Percentiles rank a stretch among this genome's conserved stretches.
These are phyloP conservation scores for Musa acuminata DNA, from an alignment of 176 grass and related monocot species.

Conservation along the genomic window DNA sequence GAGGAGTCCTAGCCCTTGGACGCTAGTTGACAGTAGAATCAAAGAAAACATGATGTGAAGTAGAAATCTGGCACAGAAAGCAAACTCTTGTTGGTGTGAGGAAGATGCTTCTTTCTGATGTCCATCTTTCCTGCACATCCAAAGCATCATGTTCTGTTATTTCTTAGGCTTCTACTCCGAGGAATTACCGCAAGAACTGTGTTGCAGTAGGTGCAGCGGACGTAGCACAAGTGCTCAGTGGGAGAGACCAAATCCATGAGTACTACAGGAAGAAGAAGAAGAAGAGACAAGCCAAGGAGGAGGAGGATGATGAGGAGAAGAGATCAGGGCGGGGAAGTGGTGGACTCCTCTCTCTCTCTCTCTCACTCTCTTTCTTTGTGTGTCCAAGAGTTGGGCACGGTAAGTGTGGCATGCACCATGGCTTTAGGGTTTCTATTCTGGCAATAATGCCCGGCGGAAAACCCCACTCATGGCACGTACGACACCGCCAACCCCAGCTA, in stretches of 20 bases:
- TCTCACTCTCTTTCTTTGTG: background rate
- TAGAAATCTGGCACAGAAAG: no score
- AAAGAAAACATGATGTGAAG: no score
- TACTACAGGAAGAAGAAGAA: background rate
- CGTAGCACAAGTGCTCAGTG: slow-evolving; percentile 66
- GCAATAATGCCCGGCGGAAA: slow-evolving; percentile 55
- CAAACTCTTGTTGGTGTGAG: no score
- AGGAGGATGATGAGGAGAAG: slow-evolving; percentile 8
- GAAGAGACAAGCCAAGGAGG: background rate
- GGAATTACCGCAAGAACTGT: slow-evolving; percentile 73
- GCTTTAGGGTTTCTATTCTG: slow-evolving; percentile 71
- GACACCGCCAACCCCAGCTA: slow-evolving; percentile 26
- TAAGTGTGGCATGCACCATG: slow-evolving; percentile 13
- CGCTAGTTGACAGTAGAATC: no score
- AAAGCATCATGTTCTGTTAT: background rate
- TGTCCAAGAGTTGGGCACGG: no score
- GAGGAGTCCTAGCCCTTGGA: no score
- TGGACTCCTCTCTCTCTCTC: background rate
- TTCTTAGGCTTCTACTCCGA: slow-evolving; percentile 31
- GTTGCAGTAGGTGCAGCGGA: slow-evolving; percentile 87
- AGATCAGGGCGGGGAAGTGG: background rate
- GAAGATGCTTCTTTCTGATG: no score
- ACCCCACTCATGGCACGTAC: slow-evolving; percentile 36
- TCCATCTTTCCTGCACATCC: background rate
- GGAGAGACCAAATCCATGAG: slow-evolving; percentile 65